Percentiles rank a stretch among this genome's conserved stretches.
phyloP scores from a whole-genome alignment of 768 basidiomycete species.

The Boletus vermiculosoides region DNA sequence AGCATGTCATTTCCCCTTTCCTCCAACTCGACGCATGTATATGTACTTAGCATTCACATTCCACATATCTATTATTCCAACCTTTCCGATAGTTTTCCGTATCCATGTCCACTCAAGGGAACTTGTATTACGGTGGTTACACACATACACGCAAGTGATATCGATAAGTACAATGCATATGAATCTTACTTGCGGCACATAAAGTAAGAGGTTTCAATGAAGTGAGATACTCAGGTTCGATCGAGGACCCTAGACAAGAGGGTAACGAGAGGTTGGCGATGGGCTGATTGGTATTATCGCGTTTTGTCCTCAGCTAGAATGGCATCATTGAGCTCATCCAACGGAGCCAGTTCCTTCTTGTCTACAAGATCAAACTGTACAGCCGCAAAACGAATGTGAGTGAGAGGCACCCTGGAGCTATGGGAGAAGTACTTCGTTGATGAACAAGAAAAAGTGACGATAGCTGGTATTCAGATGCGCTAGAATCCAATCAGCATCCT shows the following conservation, averaged over 20 bases:
- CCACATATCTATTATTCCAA: neutral
- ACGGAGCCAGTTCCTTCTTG: slow-evolving; percentile 91
- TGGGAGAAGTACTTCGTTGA: slow-evolving; percentile 75
- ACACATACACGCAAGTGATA: slow-evolving; percentile 13
- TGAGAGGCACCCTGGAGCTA: neutral
- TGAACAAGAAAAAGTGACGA: slow-evolving; percentile 95
- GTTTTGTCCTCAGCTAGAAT: slow-evolving; percentile 63
- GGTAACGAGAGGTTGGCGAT: neutral
- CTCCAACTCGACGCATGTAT: neutral
- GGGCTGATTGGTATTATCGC: slow-evolving; percentile 17
- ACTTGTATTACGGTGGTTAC: slow-evolving; percentile 9
- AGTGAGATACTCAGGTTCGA: neutral
- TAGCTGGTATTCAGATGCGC: slow-evolving; percentile 99
- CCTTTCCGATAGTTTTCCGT: neutral
- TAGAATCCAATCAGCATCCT: slow-evolving; percentile 31
- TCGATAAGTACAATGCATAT: slow-evolving; percentile 7
- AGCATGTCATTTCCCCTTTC: slow-evolving; percentile 1
- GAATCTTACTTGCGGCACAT: neutral
- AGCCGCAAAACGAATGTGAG: slow-evolving; percentile 7
- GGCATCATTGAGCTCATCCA: slow-evolving; percentile 94
- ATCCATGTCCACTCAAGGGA: slow-evolving; percentile 4
- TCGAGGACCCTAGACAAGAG: neutral
- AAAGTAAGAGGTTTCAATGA: neutral
- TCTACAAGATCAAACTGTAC: slow-evolving; percentile 88
- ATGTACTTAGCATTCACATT: slow-evolving; percentile 1